phyloP scores from a whole-genome alignment of 768 basidiomycete genomes.

The Suillus tomentosus region DNA sequence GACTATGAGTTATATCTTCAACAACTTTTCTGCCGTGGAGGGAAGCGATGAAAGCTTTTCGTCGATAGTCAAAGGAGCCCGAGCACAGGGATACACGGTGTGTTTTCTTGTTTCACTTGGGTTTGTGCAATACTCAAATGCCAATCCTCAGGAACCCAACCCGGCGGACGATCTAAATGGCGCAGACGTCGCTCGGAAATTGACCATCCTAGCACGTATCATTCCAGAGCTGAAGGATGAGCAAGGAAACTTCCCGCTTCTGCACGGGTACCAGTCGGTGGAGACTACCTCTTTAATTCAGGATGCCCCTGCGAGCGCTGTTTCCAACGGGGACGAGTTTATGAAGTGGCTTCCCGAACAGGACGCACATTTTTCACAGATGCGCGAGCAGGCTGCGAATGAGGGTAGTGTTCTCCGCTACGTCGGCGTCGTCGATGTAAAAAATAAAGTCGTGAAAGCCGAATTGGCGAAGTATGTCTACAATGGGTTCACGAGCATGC shows the following conservation, averaged over 20 bases:
- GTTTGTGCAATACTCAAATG: neutral
- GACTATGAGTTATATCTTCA: conserved; percentile 99
- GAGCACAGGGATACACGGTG: conserved; percentile 94
- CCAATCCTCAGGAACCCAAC: conserved; percentile 79
- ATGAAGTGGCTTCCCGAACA: conserved; percentile 76
- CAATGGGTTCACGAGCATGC: neutral
- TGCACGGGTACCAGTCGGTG: conserved; percentile 81
- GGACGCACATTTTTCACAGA: conserved; percentile 73
- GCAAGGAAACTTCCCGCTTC: conserved; percentile 40
- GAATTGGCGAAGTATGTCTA: conserved; percentile 81
- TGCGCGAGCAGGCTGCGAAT: conserved; percentile 75
- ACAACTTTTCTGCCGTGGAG: conserved; percentile 81
- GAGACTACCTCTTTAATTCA: conserved; percentile 87
- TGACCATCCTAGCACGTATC: conserved; percentile 90
- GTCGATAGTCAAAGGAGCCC: conserved; percentile 83
- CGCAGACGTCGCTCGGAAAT: conserved; percentile 94
- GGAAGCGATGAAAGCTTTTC: conserved; percentile 79
- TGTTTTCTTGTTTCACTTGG: conserved; percentile 17
- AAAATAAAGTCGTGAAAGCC: conserved; percentile 72
- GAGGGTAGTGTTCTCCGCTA: conserved; percentile 89
- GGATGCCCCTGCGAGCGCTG: conserved; percentile 56
- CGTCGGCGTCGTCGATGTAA: conserved; percentile 91
- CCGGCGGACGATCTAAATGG: conserved; percentile 97
- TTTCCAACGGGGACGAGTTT: conserved; percentile 80
- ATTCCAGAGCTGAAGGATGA: conserved; percentile 43